Base-by-base conservation (phyloP, 129 eudicot genomes). In the Pulicaria dysenterica region DNA sequence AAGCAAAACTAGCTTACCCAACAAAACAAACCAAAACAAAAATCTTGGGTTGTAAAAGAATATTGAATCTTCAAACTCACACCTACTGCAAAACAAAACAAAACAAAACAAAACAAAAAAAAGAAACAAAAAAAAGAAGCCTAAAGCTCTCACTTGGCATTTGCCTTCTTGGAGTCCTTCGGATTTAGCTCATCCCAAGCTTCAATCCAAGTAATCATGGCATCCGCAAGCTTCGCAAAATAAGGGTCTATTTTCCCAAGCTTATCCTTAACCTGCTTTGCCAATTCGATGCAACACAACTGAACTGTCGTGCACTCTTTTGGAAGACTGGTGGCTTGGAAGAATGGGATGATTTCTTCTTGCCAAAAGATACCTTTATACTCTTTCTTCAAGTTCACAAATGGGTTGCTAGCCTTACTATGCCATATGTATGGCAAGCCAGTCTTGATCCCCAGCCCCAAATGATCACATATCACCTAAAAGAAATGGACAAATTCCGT, bases 181-280 rank as follows among this genome's bases (percentile, higher is more conserved):
- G 87, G 81, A 81, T 83, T 86, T 45, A 86, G 87, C 76, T 86
- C 83, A 62, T 85, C 90, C 90, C 90, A 85, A 67, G 90, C 90
- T 56, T 85, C 83, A 43, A 85, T 85, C 90, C 90, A 86, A 11
- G 82, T 86, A 67, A 86, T 85, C 88, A 86, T 86, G 70, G 88
- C 91, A 11, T 86, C 88, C 1, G 75, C 87, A 39, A 86, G 81
- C 88, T 83, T 86, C 39, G 75, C 77, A 82, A 83, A 86, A 65
- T 83, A 86, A 56, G 91, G 88, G 56, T 86, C 88, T 15, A 83
- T 58, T 8, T 71, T 55, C 16, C 74, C 78, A 7, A 86, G 80
- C 44, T 83, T 83, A 31, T 72, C 81, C 82, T 80, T 86, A 19
- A 86, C 91, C 69, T 73, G 84, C 65, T 80, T 86, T 0, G 85